Base-by-base conservation (phyloP, 345 rosid species). In the Gynandropsis gynandra region DNA sequence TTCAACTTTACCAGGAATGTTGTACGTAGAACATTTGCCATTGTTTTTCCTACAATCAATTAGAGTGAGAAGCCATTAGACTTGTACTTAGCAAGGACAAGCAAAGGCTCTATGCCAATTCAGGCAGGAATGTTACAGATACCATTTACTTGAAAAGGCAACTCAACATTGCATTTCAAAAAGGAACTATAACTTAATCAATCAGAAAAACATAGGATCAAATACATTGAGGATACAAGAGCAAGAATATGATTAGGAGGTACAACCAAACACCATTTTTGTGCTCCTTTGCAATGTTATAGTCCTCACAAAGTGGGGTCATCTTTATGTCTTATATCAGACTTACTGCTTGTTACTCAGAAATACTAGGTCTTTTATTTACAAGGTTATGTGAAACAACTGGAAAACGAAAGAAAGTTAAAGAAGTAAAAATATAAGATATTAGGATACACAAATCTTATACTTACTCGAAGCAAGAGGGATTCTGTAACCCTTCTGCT, bases 401-500 rank as follows among this genome's bases (percentile, higher is more conserved):
- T 51, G 16, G 12, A 42, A 40, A 38, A 16, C 16, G 38, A 18
- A 31, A 18, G 16, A 10, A 38, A 32, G 10, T 46, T n/a, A n/a
- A n/a, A n/a, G n/a, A n/a, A n/a, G n/a, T n/a, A n/a, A n/a, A n/a
- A n/a, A n/a, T n/a, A n/a, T n/a, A n/a, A n/a, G n/a, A n/a, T n/a
- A n/a, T n/a, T 24, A 24, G 29, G 40, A 20, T 16, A 32, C 10
- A 20, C 16, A 19, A 52, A 41, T 7, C 10, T 54, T 29, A 53
- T 43, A 84, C 96, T 80, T 78, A 90, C 98, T 71, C 80, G 17
- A 67, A n/a, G 39, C 55, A 52, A 43, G 78, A 56, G 17, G 64
- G 42, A 47, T 66, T 67, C 54, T 48, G 58, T 47, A 58, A 61
- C 48, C 68, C 80, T 46, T 75, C 76, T 1, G 69, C 68, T 49